phyloP scores from a whole-genome alignment of 2,329 filamentous ascomycete species.

The Fusarium floridanum region DNA sequence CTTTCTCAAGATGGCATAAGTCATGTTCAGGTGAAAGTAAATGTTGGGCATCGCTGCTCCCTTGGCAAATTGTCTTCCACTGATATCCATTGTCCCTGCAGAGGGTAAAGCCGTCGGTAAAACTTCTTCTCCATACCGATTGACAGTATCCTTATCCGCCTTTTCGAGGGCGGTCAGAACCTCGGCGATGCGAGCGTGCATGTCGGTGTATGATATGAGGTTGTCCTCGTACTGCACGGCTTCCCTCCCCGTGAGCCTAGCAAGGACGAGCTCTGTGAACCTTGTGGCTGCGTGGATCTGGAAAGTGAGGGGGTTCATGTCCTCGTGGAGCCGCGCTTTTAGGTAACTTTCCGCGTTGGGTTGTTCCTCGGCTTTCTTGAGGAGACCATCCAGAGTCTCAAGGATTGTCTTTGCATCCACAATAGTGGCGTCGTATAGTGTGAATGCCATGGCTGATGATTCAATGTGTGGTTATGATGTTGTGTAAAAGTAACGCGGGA shows the following conservation, averaged over 20 bases:
- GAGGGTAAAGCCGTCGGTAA: constrained; percentile 40
- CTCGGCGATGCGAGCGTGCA: constrained; percentile 48
- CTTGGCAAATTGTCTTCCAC: constrained; percentile 56
- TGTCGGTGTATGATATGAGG: constrained; percentile 47
- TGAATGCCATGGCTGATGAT: constrained; percentile 37
- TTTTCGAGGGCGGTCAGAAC: constrained; percentile 42
- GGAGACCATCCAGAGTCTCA: constrained; percentile 44
- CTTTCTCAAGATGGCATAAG: constrained; percentile 69
- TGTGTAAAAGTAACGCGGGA: neutral
- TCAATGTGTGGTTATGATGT: neutral
- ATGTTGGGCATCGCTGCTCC: constrained; percentile 67
- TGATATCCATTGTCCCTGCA: constrained; percentile 35
- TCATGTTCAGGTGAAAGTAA: constrained; percentile 69
- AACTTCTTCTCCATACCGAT: constrained; percentile 44
- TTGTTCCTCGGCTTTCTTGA: constrained; percentile 49
- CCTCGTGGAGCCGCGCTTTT: constrained; percentile 49
- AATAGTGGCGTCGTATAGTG: constrained; percentile 52
- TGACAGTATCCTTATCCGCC: constrained; percentile 50
- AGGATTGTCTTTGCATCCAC: constrained; percentile 44
- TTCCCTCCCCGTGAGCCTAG: constrained; percentile 47
- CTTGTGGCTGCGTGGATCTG: constrained; percentile 51
- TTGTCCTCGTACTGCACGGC: constrained; percentile 43
- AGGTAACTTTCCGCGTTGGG: constrained; percentile 46
- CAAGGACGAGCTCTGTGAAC: constrained; percentile 44
- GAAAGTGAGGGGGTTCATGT: constrained; percentile 55